Evolutionary conservation across 495 filamentous ascomycete species (phyloP).

Genomic region (Podospora anserina): DNA sequence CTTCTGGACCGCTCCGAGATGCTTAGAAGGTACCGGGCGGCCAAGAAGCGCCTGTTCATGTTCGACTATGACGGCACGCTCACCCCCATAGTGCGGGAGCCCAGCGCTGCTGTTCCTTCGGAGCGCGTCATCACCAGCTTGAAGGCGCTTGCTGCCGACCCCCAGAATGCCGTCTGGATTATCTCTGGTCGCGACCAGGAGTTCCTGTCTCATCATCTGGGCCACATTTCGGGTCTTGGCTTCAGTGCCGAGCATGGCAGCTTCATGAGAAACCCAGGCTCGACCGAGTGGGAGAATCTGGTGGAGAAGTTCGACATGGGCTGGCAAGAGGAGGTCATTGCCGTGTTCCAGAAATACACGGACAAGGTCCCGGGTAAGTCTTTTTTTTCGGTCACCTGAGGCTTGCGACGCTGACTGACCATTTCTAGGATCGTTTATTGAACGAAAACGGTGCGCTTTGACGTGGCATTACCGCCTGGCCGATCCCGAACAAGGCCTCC

Average conservation of each 20-base stretch:
- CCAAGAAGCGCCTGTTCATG: slow-evolving; percentile 80
- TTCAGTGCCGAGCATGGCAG: slow-evolving; percentile 94
- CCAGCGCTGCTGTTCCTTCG: slow-evolving; percentile 79
- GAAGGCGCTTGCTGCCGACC: slow-evolving; percentile 72
- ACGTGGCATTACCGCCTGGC: slow-evolving; percentile 96
- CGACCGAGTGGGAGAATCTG: slow-evolving; percentile 77
- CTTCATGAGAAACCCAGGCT: slow-evolving; percentile 76
- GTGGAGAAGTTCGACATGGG: slow-evolving; percentile 79
- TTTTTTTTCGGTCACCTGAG: neutral
- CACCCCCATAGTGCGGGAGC: slow-evolving; percentile 92
- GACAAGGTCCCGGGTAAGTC: slow-evolving; percentile 70
- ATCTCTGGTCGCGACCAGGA: slow-evolving; percentile 89
- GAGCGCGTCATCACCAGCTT: slow-evolving; percentile 75
- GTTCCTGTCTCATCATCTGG: slow-evolving; percentile 83
- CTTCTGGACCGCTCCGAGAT: slow-evolving; percentile 69
- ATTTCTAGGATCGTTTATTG: slow-evolving; percentile 73
- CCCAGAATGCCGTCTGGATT: slow-evolving; percentile 90
- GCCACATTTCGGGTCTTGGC: slow-evolving; percentile 77
- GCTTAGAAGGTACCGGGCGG: slow-evolving; percentile 65
- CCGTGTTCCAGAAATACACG: slow-evolving; percentile 79
- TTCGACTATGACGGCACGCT: slow-evolving; percentile 98
- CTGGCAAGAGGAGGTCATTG: slow-evolving; percentile 80
- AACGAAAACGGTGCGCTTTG: slow-evolving; percentile 84
- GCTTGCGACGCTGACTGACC: slow-evolving; percentile 16
- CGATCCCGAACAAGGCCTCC: slow-evolving; percentile 74